Conservation (phyloP, 2,329 filamentous ascomycete genomes). For the Chrysosporium keratinophilum region DNA sequence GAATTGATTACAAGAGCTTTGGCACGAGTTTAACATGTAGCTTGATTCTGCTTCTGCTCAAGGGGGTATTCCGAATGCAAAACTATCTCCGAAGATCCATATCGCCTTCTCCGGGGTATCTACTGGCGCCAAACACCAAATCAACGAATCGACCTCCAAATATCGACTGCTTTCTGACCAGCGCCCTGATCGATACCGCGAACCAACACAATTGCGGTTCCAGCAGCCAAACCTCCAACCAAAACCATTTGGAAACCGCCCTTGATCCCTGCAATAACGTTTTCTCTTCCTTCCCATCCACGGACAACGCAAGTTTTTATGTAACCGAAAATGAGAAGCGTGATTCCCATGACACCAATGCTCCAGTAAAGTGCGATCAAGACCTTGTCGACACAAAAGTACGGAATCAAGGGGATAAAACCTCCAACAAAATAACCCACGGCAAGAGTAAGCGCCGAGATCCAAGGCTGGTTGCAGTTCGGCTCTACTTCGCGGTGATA, state of each 20-base stretch:
- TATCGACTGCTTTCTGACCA: neutral
- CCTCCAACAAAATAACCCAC: conserved; percentile 61
- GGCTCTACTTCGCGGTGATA: conserved; percentile 39
- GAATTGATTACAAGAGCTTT: conserved; percentile 55
- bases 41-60: neutral
- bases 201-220: conserved; percentile 55
- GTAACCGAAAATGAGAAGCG: conserved; percentile 35
- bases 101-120: neutral
- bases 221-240: conserved; percentile 55
- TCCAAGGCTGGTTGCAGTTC: conserved; percentile 38
- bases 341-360: conserved; percentile 35
- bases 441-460: conserved; percentile 55
- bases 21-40: conserved; percentile 19
- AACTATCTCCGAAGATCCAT: neutral
- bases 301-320: conserved; percentile 38
- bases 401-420: conserved; percentile 59
- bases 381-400: conserved; percentile 48
- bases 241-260: conserved; percentile 55
- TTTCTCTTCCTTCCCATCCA: conserved; percentile 37
- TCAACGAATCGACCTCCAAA: neutral
- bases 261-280: conserved; percentile 45
- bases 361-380: conserved; percentile 42
- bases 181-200: conserved; percentile 40
- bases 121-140: neutral
- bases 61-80: conserved; percentile 14